These are phyloP conservation scores for Verticillium klebahnii DNA, from an alignment of 2,329 filamentous ascomycete species.

Conservation along the genomic window DNA sequence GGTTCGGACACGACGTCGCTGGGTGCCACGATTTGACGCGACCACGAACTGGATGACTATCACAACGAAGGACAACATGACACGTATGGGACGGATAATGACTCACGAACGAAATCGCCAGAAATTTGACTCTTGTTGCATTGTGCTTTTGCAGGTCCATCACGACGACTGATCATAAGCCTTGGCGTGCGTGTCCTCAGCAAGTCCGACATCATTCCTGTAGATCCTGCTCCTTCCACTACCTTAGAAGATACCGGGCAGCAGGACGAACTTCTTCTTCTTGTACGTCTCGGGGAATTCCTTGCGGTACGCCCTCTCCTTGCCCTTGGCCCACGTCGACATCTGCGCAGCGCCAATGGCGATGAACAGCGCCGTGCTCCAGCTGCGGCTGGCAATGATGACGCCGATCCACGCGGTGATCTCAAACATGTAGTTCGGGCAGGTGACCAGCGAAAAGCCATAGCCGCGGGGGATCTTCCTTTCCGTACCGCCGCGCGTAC, in stretches of 20 bases:
- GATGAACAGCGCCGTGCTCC: slow-evolving; percentile 74
- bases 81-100: background rate
- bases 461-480: slow-evolving; percentile 83
- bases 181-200: background rate
- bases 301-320: slow-evolving; percentile 84
- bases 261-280: slow-evolving; percentile 82
- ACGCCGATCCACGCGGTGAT: slow-evolving; percentile 81
- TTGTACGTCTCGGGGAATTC: slow-evolving; percentile 93
- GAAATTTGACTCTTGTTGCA: background rate
- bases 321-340: slow-evolving; percentile 83
- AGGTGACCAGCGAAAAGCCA: slow-evolving; percentile 83
- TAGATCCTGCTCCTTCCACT: background rate
- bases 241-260: slow-evolving; percentile 69
- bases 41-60: slow-evolving; percentile 5
- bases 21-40: slow-evolving; percentile 23
- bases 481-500: slow-evolving; percentile 75
- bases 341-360: slow-evolving; percentile 71
- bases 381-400: slow-evolving; percentile 73
- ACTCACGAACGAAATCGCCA: background rate
- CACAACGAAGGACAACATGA: slow-evolving; percentile 4
- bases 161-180: background rate
- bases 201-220: background rate
- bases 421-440: slow-evolving; percentile 97
- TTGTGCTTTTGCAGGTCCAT: slow-evolving; percentile 1
- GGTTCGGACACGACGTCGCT: slow-evolving; percentile 33